Conservation (phyloP, 192 early-diverging fungal species). For the Lobosporangium transversale region DNA sequence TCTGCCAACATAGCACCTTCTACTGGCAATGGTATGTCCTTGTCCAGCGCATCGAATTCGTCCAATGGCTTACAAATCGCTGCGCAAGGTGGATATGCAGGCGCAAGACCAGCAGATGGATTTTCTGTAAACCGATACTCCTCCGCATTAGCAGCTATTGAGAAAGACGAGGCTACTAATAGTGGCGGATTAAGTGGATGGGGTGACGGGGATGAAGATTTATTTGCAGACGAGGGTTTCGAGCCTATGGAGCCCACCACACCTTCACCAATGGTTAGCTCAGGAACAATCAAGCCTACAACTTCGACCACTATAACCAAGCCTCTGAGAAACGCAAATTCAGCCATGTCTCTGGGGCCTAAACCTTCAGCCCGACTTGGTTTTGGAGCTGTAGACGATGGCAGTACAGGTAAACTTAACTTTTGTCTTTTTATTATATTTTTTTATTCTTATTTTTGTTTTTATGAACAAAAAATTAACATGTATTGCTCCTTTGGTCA, state of each 20-base stretch:
- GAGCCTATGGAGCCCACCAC: conserved; percentile 43
- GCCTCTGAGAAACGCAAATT: conserved; percentile 27
- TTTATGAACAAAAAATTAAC: neutral
- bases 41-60: neutral
- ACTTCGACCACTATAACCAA: neutral
- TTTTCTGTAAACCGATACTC: conserved; percentile 42
- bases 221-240: conserved; percentile 51
- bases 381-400: conserved; percentile 40
- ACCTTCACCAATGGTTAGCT: conserved; percentile 17
- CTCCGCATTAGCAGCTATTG: conserved; percentile 45
- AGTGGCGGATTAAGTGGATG: conserved; percentile 29
- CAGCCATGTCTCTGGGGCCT: conserved; percentile 38
- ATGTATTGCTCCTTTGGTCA: neutral
- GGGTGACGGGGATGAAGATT: conserved; percentile 53
- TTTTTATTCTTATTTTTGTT: neutral
- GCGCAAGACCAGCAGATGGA: conserved; percentile 14
- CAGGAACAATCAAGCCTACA: conserved; percentile 27
- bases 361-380: conserved; percentile 20
- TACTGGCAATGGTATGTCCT: conserved; percentile 26
- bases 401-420: conserved; percentile 10
- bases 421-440: neutral
- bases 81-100: conserved; percentile 4
- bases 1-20: conserved; percentile 18
- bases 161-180: conserved; percentile 24
- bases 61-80: conserved; percentile 30